Evolutionary conservation across 2,329 filamentous ascomycete genomes (phyloP).

Genomic region (Monosporascus cannonballus): DNA sequence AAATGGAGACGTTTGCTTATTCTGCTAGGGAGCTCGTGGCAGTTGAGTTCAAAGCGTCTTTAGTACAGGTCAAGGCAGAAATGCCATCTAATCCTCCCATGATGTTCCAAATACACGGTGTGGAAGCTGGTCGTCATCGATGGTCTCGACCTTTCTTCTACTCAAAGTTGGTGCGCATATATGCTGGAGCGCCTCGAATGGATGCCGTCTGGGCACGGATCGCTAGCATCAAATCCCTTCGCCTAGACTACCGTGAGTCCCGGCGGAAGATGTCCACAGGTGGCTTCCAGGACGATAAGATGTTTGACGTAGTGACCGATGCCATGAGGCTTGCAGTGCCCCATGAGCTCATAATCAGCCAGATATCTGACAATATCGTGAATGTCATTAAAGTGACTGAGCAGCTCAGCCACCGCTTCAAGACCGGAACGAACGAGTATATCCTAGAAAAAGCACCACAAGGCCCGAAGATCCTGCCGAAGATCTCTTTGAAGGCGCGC

Average conservation of each 20-base stretch:
- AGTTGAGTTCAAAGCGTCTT: constrained; percentile 72
- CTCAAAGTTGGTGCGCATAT: constrained; percentile 74
- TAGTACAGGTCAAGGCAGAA: constrained; percentile 82
- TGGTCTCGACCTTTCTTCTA: constrained; percentile 81
- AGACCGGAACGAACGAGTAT: constrained; percentile 81
- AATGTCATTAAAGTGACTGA: constrained; percentile 82
- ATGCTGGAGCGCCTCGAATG: constrained; percentile 80
- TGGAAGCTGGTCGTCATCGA: constrained; percentile 79
- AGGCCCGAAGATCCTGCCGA: constrained; percentile 78
- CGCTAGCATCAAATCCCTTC: constrained; percentile 72
- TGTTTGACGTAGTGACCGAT: constrained; percentile 78
- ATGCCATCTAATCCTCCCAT: constrained; percentile 86
- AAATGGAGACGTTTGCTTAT: constrained; percentile 27
- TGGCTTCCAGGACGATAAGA: constrained; percentile 63
- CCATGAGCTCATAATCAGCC: constrained; percentile 83
- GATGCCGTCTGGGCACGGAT: constrained; percentile 80
- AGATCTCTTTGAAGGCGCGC: constrained; percentile 74
- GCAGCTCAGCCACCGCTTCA: constrained; percentile 90
- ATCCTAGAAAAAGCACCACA: constrained; percentile 81
- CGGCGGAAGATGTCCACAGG: constrained; percentile 59
- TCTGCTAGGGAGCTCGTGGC: constrained; percentile 61
- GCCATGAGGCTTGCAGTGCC: constrained; percentile 84
- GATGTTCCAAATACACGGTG: constrained; percentile 80
- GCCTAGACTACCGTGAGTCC: constrained; percentile 74
- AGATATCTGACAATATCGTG: constrained; percentile 87